A percentile compares a stretch with the other conserved stretches of the same genome.
Conservation (phyloP, 1,284 basidiomycete genomes). For the Agroathelia rolfsii region DNA sequence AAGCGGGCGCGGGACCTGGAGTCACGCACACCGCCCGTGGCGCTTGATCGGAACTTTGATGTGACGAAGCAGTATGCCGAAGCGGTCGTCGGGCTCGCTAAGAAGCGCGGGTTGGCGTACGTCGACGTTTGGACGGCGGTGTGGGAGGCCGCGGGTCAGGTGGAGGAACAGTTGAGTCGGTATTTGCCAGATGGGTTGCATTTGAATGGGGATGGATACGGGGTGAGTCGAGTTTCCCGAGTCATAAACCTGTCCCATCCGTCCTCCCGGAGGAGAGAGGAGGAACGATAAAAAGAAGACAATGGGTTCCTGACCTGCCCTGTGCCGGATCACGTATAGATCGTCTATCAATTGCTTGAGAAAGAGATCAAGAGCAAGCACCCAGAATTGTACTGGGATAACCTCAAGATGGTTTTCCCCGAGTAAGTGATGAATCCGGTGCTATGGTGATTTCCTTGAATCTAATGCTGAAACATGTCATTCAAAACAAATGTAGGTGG, state of each 20-base stretch:
- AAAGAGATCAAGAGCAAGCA: conserved; percentile 44
- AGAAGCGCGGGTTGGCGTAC: conserved; percentile 42
- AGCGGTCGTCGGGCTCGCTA: conserved; percentile 54
- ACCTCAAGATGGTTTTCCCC: conserved; percentile 42
- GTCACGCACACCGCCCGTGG: conserved; percentile 32
- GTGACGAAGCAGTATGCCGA: conserved; percentile 60
- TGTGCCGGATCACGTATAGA: conserved; percentile 25
- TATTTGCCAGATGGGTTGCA: conserved; percentile 72
- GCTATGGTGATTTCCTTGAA: not conserved
- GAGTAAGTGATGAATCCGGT: conserved; percentile 26
- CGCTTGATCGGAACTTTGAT: conserved; percentile 50
- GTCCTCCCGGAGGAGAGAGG: not conserved
- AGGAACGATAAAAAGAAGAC: no score
- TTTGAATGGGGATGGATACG: conserved; percentile 61
- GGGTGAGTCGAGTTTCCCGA: conserved; percentile 29
- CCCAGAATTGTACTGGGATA: conserved; percentile 64
- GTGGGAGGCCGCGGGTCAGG: conserved; percentile 55
- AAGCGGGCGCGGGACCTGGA: conserved; percentile 40
- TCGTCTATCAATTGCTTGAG: conserved; percentile 57
- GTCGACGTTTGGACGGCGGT: conserved; percentile 65
- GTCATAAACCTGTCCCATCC: conserved; percentile 1
- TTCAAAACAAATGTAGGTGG: conserved; percentile 24
- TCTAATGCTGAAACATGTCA: not conserved
- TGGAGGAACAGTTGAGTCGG: conserved; percentile 35
- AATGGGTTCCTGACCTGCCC: not conserved